Conservation (phyloP, 2,329 filamentous ascomycete species). For the Aspergillus sergii region DNA sequence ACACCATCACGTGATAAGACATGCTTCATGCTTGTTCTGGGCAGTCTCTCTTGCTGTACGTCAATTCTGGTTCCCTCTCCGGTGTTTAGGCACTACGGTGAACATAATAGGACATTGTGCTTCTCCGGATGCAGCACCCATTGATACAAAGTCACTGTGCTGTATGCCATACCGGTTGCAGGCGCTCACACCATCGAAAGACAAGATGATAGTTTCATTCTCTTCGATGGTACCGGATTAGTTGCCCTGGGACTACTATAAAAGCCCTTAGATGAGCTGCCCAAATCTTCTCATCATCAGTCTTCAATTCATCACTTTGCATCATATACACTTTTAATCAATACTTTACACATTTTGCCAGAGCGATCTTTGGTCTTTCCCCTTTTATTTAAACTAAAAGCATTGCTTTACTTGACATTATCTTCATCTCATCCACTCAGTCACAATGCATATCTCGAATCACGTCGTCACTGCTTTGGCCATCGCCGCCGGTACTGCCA, state of each 20-base stretch:
- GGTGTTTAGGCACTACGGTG: neutral
- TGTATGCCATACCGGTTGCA: conserved; percentile 1
- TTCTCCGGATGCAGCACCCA: neutral
- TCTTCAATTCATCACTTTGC: neutral
- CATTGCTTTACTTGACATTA: neutral
- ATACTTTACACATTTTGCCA: neutral
- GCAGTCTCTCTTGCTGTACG: neutral
- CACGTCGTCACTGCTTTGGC: conserved; percentile 21
- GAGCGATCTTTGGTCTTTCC: neutral
- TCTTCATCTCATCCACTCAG: neutral
- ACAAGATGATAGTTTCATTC: neutral
- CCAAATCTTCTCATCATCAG: neutral
- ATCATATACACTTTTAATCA: neutral
- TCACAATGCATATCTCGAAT: conserved; percentile 35
- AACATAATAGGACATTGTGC: neutral
- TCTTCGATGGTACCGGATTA: conserved; percentile 1
- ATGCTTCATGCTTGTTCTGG: neutral
- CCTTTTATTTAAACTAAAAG: conserved; percentile 1
- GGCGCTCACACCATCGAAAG: neutral
- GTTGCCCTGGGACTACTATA: conserved; percentile 1
- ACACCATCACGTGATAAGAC: neutral
- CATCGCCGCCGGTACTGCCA: conserved; percentile 22
- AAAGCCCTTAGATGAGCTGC: neutral
- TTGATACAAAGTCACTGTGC: neutral
- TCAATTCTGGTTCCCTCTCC: neutral